phyloP scores from a whole-genome alignment of 768 basidiomycete species.

The Pleurotus giganteus region DNA sequence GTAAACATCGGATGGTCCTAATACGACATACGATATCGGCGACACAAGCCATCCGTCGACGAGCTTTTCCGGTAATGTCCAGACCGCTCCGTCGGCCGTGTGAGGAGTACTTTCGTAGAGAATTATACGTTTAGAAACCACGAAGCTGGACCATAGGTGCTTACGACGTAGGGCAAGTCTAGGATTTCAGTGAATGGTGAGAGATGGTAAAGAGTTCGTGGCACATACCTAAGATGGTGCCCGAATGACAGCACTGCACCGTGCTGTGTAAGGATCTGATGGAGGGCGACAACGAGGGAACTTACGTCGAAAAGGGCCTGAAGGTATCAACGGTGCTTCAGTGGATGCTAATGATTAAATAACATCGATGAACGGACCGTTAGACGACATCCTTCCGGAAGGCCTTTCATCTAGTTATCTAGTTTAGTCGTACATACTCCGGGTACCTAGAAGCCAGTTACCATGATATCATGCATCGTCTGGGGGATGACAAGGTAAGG shows the following conservation, averaged over 20 bases:
- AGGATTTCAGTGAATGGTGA: neutral
- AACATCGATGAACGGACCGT: constrained; percentile 33
- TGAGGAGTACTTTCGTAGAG: constrained; percentile 47
- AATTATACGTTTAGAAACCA: neutral
- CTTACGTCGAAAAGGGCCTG: constrained; percentile 53
- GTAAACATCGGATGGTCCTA: neutral
- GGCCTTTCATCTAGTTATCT: constrained; percentile 34
- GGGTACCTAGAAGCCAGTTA: constrained; percentile 14
- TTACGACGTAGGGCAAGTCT: constrained; percentile 49
- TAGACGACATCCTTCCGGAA: constrained; percentile 47
- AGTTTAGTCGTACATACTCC: neutral
- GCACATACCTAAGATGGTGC: constrained; percentile 45
- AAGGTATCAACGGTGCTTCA: neutral
- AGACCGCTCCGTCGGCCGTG: constrained; percentile 49
- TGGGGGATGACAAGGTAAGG: constrained; percentile 13
- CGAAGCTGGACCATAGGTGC: constrained; percentile 13
- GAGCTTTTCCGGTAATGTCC: constrained; percentile 32
- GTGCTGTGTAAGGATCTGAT: neutral
- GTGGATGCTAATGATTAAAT: too few relatives aligned
- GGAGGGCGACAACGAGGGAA: neutral
- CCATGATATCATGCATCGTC: constrained; percentile 52
- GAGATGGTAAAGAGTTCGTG: neutral
- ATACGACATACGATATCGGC: constrained; percentile 61
- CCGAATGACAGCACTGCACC: constrained; percentile 49
- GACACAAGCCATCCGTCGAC: constrained; percentile 46